These are phyloP conservation scores for Rauvolfia tetraphylla DNA, from an alignment of 257 asterid genomes.

Conservation along the genomic window DNA sequence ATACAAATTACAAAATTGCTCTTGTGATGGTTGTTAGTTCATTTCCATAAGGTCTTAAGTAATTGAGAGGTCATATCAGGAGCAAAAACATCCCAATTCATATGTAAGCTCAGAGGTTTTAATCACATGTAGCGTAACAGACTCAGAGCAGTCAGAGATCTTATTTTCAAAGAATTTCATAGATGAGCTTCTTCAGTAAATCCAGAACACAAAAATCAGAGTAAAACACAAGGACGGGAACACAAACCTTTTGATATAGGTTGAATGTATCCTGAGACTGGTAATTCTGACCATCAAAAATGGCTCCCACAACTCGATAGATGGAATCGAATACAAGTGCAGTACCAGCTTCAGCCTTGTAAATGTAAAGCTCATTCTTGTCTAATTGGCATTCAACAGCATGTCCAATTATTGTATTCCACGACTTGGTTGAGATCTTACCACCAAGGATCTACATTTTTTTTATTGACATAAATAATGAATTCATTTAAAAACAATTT, in stretches of 20 bases:
- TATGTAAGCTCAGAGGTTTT: background rate
- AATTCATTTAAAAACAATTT: conserved; percentile 7
- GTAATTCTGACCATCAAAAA: conserved; percentile 46
- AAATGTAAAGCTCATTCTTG: conserved; percentile 40
- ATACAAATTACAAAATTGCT: background rate
- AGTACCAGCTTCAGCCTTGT: conserved; percentile 30
- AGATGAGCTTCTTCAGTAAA: conserved; percentile 4
- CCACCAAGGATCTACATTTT: conserved; percentile 52
- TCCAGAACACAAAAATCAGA: background rate
- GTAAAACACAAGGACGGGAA: conserved; percentile 14
- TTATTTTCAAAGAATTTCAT: background rate
- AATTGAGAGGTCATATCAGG: background rate
- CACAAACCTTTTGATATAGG: conserved; percentile 52
- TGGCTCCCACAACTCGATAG: conserved; percentile 54
- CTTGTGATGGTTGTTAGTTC: background rate
- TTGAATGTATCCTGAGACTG: conserved; percentile 37
- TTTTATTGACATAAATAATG: conserved; percentile 15
- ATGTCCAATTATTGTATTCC: conserved; percentile 63
- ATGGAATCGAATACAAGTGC: conserved; percentile 50
- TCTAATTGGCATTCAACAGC: conserved; percentile 51
- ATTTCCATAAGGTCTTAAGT: background rate
- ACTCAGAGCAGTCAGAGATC: background rate
- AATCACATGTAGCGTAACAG: background rate
- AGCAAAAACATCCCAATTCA: background rate
- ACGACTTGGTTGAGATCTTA: conserved; percentile 43